Percentiles rank a stretch among this genome's conserved stretches.
phyloP scores from a whole-genome alignment of 148 eudicot genomes.

The Rheum nobile region DNA sequence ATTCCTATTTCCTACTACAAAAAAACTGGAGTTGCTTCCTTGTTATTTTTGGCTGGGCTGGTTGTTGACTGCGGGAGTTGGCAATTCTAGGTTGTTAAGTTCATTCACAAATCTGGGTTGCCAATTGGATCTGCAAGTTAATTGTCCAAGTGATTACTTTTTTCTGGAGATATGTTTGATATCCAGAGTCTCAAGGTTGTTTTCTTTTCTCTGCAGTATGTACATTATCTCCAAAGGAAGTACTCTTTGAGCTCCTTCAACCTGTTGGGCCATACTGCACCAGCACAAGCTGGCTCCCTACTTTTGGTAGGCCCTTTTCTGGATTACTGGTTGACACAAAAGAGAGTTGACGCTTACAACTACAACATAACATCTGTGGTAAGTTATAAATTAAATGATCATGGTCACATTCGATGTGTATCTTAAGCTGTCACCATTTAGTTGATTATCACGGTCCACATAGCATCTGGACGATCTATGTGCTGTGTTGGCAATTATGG shows the following conservation, averaged over 20 bases:
- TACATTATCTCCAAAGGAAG: constrained; percentile 9
- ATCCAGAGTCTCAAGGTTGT: background rate
- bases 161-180: background rate
- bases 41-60: background rate
- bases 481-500: background rate
- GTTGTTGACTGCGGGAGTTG: background rate
- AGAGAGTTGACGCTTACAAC: constrained; percentile 10
- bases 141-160: background rate
- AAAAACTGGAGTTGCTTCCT: background rate
- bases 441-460: background rate
- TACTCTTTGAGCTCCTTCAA: constrained; percentile 12
- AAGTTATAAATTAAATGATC: background rate
- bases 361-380: constrained; percentile 3
- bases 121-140: background rate
- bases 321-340: constrained; percentile 12
- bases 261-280: constrained; percentile 11
- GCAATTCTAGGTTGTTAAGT: too few species aligned
- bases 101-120: background rate
- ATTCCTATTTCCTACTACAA: background rate
- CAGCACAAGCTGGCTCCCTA: constrained; percentile 9
- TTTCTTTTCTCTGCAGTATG: constrained; percentile 1
- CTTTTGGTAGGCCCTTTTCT: constrained; percentile 11
- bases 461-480: background rate
- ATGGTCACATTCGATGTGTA: background rate
- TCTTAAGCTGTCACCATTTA: background rate